A percentile compares a stretch with the other conserved stretches of the same genome.
Conservation (phyloP, 805 yeast genomes). For the Saccharomycopsis fermentans region DNA sequence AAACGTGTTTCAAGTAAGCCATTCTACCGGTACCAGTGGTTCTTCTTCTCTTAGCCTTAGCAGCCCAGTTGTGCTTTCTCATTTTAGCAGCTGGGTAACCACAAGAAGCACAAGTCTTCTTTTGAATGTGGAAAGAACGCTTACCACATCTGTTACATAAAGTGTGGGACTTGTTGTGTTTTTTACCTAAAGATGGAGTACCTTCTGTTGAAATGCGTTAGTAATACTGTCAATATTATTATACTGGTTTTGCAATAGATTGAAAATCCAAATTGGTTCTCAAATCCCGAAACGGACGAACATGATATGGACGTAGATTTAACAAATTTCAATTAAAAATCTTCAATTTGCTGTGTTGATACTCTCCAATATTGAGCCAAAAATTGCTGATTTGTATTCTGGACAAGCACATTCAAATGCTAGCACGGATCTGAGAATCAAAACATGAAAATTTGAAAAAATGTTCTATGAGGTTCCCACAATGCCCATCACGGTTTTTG, state of each 20-base stretch:
- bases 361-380: too few relatives aligned
- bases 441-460: too few relatives aligned
- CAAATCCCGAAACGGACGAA: too few relatives aligned
- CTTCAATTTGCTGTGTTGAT: too few relatives aligned
- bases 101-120: slow-evolving; percentile 97
- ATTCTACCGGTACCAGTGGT: slow-evolving; percentile 99
- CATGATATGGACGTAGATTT: too few relatives aligned
- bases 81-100: slow-evolving; percentile 99
- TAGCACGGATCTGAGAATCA: too few relatives aligned
- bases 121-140: slow-evolving; percentile 98
- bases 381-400: too few relatives aligned
- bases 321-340: too few relatives aligned
- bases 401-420: too few relatives aligned
- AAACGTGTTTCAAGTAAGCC: slow-evolving; percentile 93
- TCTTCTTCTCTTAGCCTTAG: slow-evolving; percentile 98
- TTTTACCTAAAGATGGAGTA: slow-evolving; percentile 99
- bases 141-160: slow-evolving; percentile 98
- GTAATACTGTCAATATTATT: neutral
- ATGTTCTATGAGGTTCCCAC: too few relatives aligned
- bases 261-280: too few relatives aligned
- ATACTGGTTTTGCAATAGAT: neutral
- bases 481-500: too few relatives aligned
- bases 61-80: slow-evolving; percentile 99
- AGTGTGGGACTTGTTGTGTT: slow-evolving; percentile 99
- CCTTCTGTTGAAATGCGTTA: slow-evolving; percentile 59